These are phyloP conservation scores for Coemansia sp. DNA, from an alignment of 192 early-diverging fungal species.

Conservation along the genomic window DNA sequence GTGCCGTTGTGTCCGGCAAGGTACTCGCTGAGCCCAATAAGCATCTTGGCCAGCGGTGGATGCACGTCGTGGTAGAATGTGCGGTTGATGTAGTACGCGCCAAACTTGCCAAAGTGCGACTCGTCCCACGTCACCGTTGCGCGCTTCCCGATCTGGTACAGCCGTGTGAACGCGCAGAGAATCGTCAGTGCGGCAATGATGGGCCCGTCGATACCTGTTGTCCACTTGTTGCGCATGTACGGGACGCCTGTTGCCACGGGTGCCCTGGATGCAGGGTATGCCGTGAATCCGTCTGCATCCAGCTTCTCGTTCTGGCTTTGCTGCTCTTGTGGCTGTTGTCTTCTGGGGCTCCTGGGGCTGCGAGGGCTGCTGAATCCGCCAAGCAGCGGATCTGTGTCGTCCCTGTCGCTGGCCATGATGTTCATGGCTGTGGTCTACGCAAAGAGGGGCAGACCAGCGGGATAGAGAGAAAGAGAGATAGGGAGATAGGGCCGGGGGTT, in stretches of 20 bases:
- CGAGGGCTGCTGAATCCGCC: neutral
- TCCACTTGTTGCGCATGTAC: slow-evolving; percentile 54
- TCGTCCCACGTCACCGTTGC: slow-evolving; percentile 68
- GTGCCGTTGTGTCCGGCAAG: slow-evolving; percentile 64
- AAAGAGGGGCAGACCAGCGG: no score
- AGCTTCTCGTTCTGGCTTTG: slow-evolving; percentile 1
- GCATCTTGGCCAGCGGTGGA: slow-evolving; percentile 84
- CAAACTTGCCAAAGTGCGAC: slow-evolving; percentile 69
- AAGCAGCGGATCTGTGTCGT: slow-evolving; percentile 1
- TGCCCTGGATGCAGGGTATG: slow-evolving; percentile 12
- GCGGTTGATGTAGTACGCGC: slow-evolving; percentile 83
- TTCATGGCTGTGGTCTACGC: neutral
- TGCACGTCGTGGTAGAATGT: slow-evolving; percentile 97
- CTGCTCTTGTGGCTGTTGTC: neutral
- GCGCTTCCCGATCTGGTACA: slow-evolving; percentile 38
- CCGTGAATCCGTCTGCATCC: slow-evolving; percentile 15
- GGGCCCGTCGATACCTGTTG: slow-evolving; percentile 36
- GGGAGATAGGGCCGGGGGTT: no score
- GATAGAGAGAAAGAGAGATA: no score
- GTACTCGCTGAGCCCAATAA: slow-evolving; percentile 61
- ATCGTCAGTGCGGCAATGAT: slow-evolving; percentile 41
- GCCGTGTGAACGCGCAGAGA: slow-evolving; percentile 26
- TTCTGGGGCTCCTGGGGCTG: neutral
- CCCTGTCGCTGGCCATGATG: neutral
- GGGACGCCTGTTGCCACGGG: slow-evolving; percentile 1